Base-by-base conservation (phyloP, 257 asterid genomes). In the Jaltomata sinuosa region DNA sequence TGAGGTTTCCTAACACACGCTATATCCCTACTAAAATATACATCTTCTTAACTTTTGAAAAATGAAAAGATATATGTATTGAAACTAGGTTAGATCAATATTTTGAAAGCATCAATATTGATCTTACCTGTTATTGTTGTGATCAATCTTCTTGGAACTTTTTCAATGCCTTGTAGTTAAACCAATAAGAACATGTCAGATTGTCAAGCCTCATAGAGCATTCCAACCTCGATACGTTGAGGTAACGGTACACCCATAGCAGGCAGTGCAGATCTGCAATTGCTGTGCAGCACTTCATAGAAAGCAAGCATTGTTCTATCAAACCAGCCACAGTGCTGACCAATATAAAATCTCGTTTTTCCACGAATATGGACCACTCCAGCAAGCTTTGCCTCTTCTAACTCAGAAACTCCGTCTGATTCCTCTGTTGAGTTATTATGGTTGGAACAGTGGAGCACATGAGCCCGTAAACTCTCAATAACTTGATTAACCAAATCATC, bases 181-280 rank as follows among this genome's bases (percentile, higher is more conserved):
- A 65, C 74, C 42, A 65, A 40, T 11, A 27, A 27, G 21, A 61
- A 27, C 40, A 62, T 16, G 15, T 34, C 27, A 55, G 64, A 55
- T 55, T 55, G 12, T 29, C 55, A 72, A 14, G 81, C 81, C 61
- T 91, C 87, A 42, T 94, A 92, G 16, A 90, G 59, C 93, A 94
- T 93, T 61, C 96, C 97, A 25, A 93, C 89, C 84, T 94, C 97
- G 86, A 94, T 29, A 19, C 94, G 91, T 83, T 84, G 90, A 49
- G 87, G 91, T 8, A 90, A 84, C 9, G 94, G 97, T 55, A 91
- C 67, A 27, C 86, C 82, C 50, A 90, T 84, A 32, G 87, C 80
- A 14, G 95, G 89, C 82, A 88, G 57, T 27, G 94, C 91, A 22
- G 92, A 84, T 53, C 91, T 84, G 83, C 94, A 86, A 83, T 94